phyloP scores from a whole-genome alignment of 148 eudicot species.

The Fallopia convolvulus region DNA sequence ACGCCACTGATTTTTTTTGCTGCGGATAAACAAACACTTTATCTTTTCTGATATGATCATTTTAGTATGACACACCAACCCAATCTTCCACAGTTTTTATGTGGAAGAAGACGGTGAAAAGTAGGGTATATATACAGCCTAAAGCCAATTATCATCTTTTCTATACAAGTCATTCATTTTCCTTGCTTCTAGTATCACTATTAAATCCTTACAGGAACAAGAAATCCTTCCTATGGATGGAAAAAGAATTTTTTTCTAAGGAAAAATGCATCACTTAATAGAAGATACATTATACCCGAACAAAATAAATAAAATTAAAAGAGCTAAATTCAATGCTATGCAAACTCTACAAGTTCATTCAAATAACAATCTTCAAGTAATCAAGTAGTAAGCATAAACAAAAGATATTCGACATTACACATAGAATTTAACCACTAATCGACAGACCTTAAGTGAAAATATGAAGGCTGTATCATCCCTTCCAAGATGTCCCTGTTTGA shows the following conservation, averaged over 20 bases:
- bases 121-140: background rate
- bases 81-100: background rate
- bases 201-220: background rate
- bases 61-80: background rate
- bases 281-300: background rate
- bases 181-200: background rate
- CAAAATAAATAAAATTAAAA: background rate
- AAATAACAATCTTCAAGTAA: background rate
- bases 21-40: background rate
- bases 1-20: background rate
- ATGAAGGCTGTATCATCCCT: constrained; percentile 77
- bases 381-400: background rate
- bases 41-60: too few relatives aligned
- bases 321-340: background rate
- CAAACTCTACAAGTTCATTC: background rate
- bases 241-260: background rate
- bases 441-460: constrained; percentile 78
- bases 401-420: background rate
- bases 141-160: background rate
- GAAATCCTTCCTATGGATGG: background rate
- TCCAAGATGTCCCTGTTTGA: constrained; percentile 72
- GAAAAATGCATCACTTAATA: background rate
- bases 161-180: background rate
- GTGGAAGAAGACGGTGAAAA: background rate
- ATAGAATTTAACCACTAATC: background rate